Base-by-base conservation (phyloP, 2,329 filamentous ascomycete genomes). In the Penicillium sumatraense region DNA sequence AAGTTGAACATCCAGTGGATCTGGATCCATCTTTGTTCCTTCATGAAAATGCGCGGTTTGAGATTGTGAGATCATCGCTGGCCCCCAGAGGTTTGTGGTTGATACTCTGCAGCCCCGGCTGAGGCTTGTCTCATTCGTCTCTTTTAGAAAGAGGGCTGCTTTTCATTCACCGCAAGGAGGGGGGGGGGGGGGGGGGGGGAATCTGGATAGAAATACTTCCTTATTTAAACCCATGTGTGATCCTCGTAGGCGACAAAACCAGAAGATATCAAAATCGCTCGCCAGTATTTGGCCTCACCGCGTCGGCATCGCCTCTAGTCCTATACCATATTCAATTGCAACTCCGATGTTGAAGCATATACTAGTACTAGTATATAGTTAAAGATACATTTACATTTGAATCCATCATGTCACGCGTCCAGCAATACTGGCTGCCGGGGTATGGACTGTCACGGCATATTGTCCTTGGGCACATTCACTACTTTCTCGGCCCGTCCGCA, bases 351-450 rank as follows among this genome's bases (percentile, higher is more conserved):
- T 14, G 3, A 36, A 36, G n/a, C n/a, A 20, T 16, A 18, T 36
- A 16, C 33, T 14, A 36, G n/a, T 38, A 20, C 16, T 38, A 38
- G n/a, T n/a, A n/a, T n/a, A n/a, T n/a, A n/a, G n/a, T n/a, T n/a
- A n/a, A n/a, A n/a, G n/a, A n/a, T n/a, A n/a, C n/a, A n/a, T n/a
- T n/a, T n/a, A n/a, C n/a, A n/a, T n/a, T 26, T 24, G 14, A 4
- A 13, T 27, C 50, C 47, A 49, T 21, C 27, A 77, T 77, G 75
- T 68, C 74, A 23, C 71, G 65, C 52, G 64, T 68, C 41, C 71
- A 76, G 54, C 73, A 79, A 60, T 81, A 81, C 63, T 81, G 78
- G 73, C 69, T 81, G 40, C 77, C 78, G 27, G 78, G 78, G 45
- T 80, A 76, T 56, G 73, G 74, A 14, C 74, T 81, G n/a, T 80